A percentile compares a stretch with the other conserved stretches of the same genome.
phyloP scores from a whole-genome alignment of 257 asterid species.

The Primulina huaijiensis region DNA sequence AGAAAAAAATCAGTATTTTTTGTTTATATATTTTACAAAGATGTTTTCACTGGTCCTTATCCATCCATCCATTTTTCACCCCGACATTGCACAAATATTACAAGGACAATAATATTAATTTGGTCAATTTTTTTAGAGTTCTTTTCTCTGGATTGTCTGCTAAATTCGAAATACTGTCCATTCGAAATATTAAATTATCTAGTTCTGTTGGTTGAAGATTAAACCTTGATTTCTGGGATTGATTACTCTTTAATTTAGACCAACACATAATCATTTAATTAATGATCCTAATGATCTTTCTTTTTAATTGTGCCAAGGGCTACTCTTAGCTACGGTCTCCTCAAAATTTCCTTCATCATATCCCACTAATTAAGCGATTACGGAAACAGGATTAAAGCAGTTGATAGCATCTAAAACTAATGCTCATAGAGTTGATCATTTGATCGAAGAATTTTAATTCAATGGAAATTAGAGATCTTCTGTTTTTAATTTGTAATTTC shows the following conservation, averaged over 20 bases:
- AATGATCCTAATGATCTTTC: constrained; percentile 3
- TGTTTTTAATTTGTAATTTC: too few species aligned
- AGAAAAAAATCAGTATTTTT: too few species aligned
- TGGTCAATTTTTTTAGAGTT: not conserved
- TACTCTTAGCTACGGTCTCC: not conserved
- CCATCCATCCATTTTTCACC: not conserved
- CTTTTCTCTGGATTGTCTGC: not conserved
- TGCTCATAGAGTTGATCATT: too few species aligned
- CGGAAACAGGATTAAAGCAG: constrained; percentile 22
- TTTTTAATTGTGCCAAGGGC: not conserved
- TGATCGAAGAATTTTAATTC: too few species aligned
- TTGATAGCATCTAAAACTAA: constrained; percentile 17
- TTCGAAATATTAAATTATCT: not conserved
- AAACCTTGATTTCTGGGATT: constrained; percentile 15
- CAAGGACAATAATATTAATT: not conserved
- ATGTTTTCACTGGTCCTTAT: not conserved
- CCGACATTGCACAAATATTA: not conserved
- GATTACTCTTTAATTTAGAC: not conserved
- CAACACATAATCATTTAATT: constrained; percentile 5
- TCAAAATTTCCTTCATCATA: constrained; percentile 11
- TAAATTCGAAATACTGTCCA: not conserved
- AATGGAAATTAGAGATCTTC: too few species aligned
- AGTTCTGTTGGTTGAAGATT: not conserved
- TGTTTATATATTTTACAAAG: not conserved
- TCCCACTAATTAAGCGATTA: constrained; percentile 26